phyloP scores from a whole-genome alignment of 2,329 filamentous ascomycete genomes.

The Fusarium fujikuroi region DNA sequence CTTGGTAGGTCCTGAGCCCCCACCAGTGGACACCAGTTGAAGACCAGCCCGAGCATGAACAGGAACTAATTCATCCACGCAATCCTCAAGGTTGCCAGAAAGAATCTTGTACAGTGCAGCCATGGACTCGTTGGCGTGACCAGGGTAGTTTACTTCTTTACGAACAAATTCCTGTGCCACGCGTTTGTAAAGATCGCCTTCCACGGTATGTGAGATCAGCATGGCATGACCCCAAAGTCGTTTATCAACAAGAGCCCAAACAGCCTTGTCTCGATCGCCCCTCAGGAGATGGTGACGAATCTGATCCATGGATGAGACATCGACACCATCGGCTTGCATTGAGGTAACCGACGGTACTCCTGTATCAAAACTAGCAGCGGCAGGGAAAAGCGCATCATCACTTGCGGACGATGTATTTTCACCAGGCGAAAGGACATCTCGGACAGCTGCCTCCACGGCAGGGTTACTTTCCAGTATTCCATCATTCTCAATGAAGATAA shows the following conservation, averaged over 20 bases:
- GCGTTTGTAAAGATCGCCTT: constrained; percentile 87
- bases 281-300: constrained; percentile 78
- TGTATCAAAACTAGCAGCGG: constrained; percentile 39
- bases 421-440: constrained; percentile 76
- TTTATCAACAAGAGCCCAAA: constrained; percentile 93
- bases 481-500: constrained; percentile 86
- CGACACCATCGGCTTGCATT: constrained; percentile 72
- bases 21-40: constrained; percentile 85
- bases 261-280: constrained; percentile 89
- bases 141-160: constrained; percentile 87
- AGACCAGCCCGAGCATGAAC: constrained; percentile 91
- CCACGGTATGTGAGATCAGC: constrained; percentile 82
- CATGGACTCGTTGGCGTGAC: constrained; percentile 84
- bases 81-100: constrained; percentile 93
- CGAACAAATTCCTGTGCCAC: constrained; percentile 95
- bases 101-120: constrained; percentile 94
- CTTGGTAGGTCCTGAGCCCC: constrained; percentile 68
- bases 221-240: constrained; percentile 97
- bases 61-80: constrained; percentile 94
- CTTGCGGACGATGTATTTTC: constrained; percentile 42
- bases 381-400: constrained; percentile 41
- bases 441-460: constrained; percentile 77
- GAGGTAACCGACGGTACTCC: constrained; percentile 45
- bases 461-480: constrained; percentile 80
- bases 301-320: constrained; percentile 74